These are phyloP conservation scores for Ophiognomonia clavigignenti-juglandacearum DNA, from an alignment of 2,329 filamentous ascomycete genomes.

Conservation along the genomic window DNA sequence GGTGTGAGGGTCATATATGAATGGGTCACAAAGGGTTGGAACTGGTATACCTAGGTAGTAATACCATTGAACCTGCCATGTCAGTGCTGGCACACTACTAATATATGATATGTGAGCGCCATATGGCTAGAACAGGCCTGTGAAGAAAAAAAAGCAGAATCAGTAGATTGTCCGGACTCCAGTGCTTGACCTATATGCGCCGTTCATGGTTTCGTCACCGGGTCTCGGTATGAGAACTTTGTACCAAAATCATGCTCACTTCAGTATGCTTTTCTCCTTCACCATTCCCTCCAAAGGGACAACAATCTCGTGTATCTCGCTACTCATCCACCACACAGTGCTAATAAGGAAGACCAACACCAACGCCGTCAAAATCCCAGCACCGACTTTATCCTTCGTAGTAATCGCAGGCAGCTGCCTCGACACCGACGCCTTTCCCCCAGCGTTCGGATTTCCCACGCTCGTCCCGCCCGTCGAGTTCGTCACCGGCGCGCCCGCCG, in stretches of 20 bases:
- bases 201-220: too few species aligned
- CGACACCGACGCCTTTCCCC: constrained; percentile 11
- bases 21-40: too few species aligned
- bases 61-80: too few species aligned
- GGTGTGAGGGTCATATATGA: too few species aligned
- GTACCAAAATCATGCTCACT: not conserved
- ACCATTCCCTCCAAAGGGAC: not conserved
- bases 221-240: not conserved
- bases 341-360: constrained; percentile 28
- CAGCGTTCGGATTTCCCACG: constrained; percentile 27
- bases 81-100: too few species aligned
- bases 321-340: constrained; percentile 32
- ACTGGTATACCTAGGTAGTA: too few species aligned
- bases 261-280: not conserved
- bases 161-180: not conserved
- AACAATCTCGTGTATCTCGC: constrained; percentile 6
- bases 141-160: not conserved
- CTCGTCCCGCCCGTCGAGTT: constrained; percentile 40
- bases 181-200: too few species aligned
- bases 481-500: constrained; percentile 29
- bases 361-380: constrained; percentile 34
- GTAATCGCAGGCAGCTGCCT: constrained; percentile 18
- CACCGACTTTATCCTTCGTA: constrained; percentile 34
- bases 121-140: too few species aligned
- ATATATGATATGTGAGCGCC: too few species aligned